phyloP scores from a whole-genome alignment of 2,329 filamentous ascomycete species.

The Phoma sp. region DNA sequence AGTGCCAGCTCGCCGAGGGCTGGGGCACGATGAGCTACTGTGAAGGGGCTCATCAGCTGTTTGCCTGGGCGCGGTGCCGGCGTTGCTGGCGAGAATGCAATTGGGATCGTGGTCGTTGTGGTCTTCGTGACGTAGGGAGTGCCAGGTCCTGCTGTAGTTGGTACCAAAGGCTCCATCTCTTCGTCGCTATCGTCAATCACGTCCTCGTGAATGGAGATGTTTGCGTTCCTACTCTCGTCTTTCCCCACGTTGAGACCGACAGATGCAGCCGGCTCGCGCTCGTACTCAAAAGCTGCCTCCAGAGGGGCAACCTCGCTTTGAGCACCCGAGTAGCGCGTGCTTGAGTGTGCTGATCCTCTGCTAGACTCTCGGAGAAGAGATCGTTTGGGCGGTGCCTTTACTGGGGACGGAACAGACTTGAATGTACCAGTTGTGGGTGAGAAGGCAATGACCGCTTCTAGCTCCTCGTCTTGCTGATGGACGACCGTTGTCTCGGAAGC shows the following conservation, averaged over 20 bases:
- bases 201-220: constrained; percentile 43
- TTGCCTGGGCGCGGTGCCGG: constrained; percentile 39
- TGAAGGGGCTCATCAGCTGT: constrained; percentile 42
- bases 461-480: constrained; percentile 13
- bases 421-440: constrained; percentile 50
- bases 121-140: constrained; percentile 47
- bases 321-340: constrained; percentile 30
- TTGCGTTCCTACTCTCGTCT: constrained; percentile 22
- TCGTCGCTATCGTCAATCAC: constrained; percentile 41
- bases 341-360: constrained; percentile 24
- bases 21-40: constrained; percentile 44
- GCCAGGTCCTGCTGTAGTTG: constrained; percentile 34
- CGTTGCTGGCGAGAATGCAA: constrained; percentile 53
- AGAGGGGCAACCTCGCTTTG: constrained; percentile 21
- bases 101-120: constrained; percentile 56
- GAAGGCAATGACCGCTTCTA: constrained; percentile 39
- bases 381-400: constrained; percentile 29
- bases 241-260: background rate
- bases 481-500: constrained; percentile 18
- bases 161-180: constrained; percentile 30
- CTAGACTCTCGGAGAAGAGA: constrained; percentile 16
- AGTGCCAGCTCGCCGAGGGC: constrained; percentile 41
- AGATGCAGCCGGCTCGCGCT: constrained; percentile 4
- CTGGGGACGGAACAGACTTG: constrained; percentile 40
- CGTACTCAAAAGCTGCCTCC: constrained; percentile 19